phyloP scores from a whole-genome alignment of 2,329 filamentous ascomycete species.

The Calonectria ilicicola region DNA sequence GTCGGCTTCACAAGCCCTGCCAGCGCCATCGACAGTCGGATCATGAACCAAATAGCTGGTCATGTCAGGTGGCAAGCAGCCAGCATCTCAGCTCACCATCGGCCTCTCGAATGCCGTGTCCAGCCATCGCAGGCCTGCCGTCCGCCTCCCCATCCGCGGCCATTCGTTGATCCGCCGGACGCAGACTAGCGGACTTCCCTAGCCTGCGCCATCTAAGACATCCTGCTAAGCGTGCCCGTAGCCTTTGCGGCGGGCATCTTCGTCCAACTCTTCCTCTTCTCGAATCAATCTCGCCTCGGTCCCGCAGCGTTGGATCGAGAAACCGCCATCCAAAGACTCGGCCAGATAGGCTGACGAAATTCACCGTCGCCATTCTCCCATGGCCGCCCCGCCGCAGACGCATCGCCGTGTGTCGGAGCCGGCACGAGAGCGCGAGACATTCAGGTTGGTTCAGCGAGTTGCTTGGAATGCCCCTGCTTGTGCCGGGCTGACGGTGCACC shows the following conservation, averaged over 20 bases:
- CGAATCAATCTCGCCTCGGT: background rate
- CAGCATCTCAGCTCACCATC: background rate
- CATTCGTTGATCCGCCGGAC: slow-evolving; percentile 8
- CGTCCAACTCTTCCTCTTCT: background rate
- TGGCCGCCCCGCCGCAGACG: slow-evolving; percentile 4
- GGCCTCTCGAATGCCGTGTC: background rate
- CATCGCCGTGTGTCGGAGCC: slow-evolving; percentile 10
- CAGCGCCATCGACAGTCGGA: background rate
- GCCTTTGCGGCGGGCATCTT: background rate
- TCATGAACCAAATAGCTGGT: background rate
- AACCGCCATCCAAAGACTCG: background rate
- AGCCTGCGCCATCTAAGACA: slow-evolving; percentile 5
- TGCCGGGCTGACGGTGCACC: background rate
- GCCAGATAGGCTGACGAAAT: background rate
- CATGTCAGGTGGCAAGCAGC: background rate
- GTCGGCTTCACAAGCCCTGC: background rate
- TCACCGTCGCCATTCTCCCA: background rate
- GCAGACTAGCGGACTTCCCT: background rate
- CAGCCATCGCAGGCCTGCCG: background rate
- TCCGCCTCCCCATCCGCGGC: background rate
- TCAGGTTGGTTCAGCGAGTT: slow-evolving; percentile 3
- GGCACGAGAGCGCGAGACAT: slow-evolving; percentile 21
- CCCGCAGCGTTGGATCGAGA: background rate
- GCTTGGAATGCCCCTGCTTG: background rate
- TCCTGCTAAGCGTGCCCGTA: background rate